A percentile compares a stretch with the other conserved stretches of the same genome.
Conservation (phyloP, 2,329 filamentous ascomycete genomes). For the Rhynchosporium graminicola region DNA sequence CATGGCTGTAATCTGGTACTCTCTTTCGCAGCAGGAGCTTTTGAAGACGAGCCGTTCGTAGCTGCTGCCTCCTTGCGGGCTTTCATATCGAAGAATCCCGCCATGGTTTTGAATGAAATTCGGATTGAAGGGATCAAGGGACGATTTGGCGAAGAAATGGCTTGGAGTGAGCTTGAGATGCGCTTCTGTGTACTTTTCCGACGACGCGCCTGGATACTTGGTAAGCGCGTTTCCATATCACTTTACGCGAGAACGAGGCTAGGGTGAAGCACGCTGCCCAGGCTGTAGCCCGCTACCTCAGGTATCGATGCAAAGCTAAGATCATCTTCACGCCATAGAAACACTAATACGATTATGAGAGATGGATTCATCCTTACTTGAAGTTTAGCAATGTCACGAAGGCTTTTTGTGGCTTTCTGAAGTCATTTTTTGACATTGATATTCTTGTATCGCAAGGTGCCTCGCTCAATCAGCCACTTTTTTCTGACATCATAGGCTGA, state of each 20-base stretch:
- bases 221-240: conserved; percentile 15
- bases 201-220: conserved; percentile 13
- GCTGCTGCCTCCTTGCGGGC: conserved; percentile 79
- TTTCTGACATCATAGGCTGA: no score
- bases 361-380: no score
- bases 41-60: conserved; percentile 63
- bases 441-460: no score
- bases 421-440: no score
- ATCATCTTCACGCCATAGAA: no score
- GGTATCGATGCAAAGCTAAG: no score
- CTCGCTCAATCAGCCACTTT: no score
- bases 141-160: not conserved
- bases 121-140: not conserved
- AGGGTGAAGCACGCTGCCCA: not conserved
- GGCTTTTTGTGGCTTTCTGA: no score
- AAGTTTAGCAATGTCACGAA: no score
- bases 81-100: conserved; percentile 94
- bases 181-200: conserved; percentile 2
- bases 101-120: conserved; percentile 53
- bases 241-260: conserved; percentile 25
- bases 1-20: conserved; percentile 77
- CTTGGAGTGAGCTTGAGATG: not conserved
- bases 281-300: not conserved
- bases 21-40: conserved; percentile 64
- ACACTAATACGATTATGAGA: no score